Conservation (phyloP, 1,284 basidiomycete genomes). For the Moniliophthora roreri region DNA sequence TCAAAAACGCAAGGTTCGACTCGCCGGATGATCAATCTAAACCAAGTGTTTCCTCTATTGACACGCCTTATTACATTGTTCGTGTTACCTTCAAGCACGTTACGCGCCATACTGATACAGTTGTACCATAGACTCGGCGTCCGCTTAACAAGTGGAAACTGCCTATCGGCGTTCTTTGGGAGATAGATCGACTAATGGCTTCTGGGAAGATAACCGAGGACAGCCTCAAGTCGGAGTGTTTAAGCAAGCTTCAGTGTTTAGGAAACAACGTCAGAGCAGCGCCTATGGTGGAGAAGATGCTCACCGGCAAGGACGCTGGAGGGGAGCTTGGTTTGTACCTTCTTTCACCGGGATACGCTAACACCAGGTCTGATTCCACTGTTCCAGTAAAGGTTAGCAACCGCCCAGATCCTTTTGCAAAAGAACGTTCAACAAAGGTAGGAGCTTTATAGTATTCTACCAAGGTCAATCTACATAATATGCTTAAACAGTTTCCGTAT, state of each 20-base stretch:
- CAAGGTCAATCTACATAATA: constrained; percentile 1
- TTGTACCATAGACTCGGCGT: constrained; percentile 21
- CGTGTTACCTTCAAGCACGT: background rate
- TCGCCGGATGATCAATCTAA: no score
- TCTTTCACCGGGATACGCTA: background rate
- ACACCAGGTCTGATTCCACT: no score
- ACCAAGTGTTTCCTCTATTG: background rate
- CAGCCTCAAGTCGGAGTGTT: constrained; percentile 20
- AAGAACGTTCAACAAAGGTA: constrained; percentile 38
- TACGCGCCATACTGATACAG: background rate
- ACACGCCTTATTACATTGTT: background rate
- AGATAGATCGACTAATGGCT: constrained; percentile 36
- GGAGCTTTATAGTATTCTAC: background rate
- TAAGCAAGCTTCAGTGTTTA: constrained; percentile 25
- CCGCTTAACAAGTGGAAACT: constrained; percentile 27
- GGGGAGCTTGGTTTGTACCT: constrained; percentile 2
- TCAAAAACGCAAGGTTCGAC: no score
- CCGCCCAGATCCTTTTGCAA: constrained; percentile 28
- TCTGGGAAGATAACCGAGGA: constrained; percentile 23
- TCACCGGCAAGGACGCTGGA: constrained; percentile 12
- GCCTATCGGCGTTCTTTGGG: constrained; percentile 39
- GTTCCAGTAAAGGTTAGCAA: background rate
- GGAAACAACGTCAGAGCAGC: constrained; percentile 28
- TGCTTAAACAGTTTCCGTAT: constrained; percentile 40
- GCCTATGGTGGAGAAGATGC: constrained; percentile 22